Base-by-base conservation (phyloP, 2,329 filamentous ascomycete species). In the Lasiodiplodia sp. region DNA sequence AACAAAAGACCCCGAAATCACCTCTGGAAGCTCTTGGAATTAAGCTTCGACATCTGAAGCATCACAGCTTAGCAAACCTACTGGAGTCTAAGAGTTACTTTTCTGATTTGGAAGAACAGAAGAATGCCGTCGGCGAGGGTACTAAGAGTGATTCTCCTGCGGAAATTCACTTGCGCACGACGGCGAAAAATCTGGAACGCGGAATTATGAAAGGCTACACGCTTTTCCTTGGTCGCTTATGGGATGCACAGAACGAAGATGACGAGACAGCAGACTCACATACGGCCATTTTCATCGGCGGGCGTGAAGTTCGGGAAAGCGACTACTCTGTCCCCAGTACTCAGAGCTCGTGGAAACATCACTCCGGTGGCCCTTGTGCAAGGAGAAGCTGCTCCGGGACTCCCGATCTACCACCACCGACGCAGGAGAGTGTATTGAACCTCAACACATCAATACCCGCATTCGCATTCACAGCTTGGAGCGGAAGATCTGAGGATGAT, bases 391-490 rank as follows among this genome's bases (percentile, higher is more conserved):
- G 34, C 31, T 53, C 47, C 10, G 18, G 7, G 4, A 21, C 51
- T 23, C 11, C 52, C 6, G 4, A 18, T 0, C 23, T 28, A 7
- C 34, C 14, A 2, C n/a, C n/a, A 2, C 12, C 11, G 11, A 49
- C 51, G 21, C 14, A n/a, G 28, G 16, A 52, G 16, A 11, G 6
- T 16, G 6, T 11, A 21, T 7, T 25, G 4, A 2, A 8, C 28
- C 1, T 28, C 28, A 4, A 28, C 25, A 14, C 64, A 25, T 60
- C 31, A n/a, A 8, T 18, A 2, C 51, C 58, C 2, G 51, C 47
- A 1, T 60, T 52, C 34, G 51, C 38, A 10, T 69, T 69, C 23
- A 69, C 68, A 8, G 47, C 67, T 5, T 68, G 67, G 67, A 64
- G 47, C 38, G 51, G 67, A 2, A 18, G 47, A 8, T 44, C 25